Evolutionary conservation across 306 rosid species (phyloP).

Genomic region (Vigna angularis): DNA sequence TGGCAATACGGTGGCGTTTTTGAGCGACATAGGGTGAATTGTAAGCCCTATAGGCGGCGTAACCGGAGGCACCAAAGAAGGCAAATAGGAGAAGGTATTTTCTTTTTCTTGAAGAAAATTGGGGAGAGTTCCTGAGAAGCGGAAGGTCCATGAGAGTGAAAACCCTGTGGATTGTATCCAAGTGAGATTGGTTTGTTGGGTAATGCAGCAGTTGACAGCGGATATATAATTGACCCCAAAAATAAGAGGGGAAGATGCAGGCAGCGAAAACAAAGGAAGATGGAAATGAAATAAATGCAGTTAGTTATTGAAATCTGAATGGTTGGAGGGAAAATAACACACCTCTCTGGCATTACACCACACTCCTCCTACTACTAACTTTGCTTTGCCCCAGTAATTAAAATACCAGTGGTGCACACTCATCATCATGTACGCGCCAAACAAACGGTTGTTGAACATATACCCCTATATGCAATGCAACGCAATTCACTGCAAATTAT

Average conservation of each 20-base stretch:
- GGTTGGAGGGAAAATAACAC: neutral
- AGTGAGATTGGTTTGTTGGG: neutral
- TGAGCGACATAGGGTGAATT: slow-evolving; percentile 63
- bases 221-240: neutral
- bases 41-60: slow-evolving; percentile 73
- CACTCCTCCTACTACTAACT: neutral
- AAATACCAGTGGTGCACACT: neutral
- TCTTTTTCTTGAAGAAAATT: slow-evolving; percentile 55
- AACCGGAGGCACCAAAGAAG: slow-evolving; percentile 70
- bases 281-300: neutral
- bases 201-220: neutral
- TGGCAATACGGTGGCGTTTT: slow-evolving; percentile 57
- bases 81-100: slow-evolving; percentile 66
- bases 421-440: neutral
- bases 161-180: slow-evolving; percentile 30
- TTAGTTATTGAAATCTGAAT: neutral
- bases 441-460: slow-evolving; percentile 10
- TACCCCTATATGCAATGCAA: no score
- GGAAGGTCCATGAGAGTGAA: slow-evolving; percentile 63
- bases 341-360: neutral
- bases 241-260: neutral
- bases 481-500: no score
- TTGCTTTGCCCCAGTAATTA: no score
- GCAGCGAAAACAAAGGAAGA: neutral
- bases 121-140: slow-evolving; percentile 52